Conservation (phyloP, 805 yeast genomes). For the Saccharomycopsis lassenensis region DNA sequence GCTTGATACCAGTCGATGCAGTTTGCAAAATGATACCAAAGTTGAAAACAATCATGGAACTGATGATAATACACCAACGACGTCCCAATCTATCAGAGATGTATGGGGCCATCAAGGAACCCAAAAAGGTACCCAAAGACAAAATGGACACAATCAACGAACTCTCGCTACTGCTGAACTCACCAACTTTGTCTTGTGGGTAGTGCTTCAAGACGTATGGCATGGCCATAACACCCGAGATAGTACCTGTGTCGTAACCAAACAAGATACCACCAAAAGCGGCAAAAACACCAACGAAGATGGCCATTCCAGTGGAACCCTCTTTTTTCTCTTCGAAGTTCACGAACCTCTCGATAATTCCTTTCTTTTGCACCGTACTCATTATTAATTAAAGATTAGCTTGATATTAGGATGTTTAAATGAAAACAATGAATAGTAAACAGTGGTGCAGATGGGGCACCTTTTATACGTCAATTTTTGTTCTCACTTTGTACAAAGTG, state of each 20-base stretch:
- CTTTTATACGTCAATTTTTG: too few relatives aligned
- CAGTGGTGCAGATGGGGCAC: too few relatives aligned
- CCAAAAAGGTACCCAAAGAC: slow-evolving; percentile 62
- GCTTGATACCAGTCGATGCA: slow-evolving; percentile 33
- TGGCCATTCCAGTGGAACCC: slow-evolving; percentile 38
- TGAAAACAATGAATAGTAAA: too few relatives aligned
- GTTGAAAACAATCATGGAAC: slow-evolving; percentile 36
- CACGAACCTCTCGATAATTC: slow-evolving; percentile 2
- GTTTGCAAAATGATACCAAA: slow-evolving; percentile 42
- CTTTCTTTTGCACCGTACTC: too few relatives aligned
- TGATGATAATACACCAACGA: slow-evolving; percentile 33
- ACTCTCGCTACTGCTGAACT: slow-evolving; percentile 35
- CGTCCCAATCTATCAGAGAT: slow-evolving; percentile 45
- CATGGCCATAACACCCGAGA: slow-evolving; percentile 58
- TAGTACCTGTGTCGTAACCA: slow-evolving; percentile 60
- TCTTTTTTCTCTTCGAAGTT: slow-evolving; percentile 33
- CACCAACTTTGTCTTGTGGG: slow-evolving; percentile 26
- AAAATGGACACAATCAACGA: slow-evolving; percentile 59
- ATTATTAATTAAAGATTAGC: too few relatives aligned
- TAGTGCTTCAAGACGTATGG: slow-evolving; percentile 34
- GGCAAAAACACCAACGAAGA: slow-evolving; percentile 47
- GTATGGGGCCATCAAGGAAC: slow-evolving; percentile 52
- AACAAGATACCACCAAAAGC: slow-evolving; percentile 59
- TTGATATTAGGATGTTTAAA: too few relatives aligned
- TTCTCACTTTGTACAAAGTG: too few relatives aligned